Conservation (phyloP, 163 green algal genomes). For the Coccomyxa subellipsoidea region DNA sequence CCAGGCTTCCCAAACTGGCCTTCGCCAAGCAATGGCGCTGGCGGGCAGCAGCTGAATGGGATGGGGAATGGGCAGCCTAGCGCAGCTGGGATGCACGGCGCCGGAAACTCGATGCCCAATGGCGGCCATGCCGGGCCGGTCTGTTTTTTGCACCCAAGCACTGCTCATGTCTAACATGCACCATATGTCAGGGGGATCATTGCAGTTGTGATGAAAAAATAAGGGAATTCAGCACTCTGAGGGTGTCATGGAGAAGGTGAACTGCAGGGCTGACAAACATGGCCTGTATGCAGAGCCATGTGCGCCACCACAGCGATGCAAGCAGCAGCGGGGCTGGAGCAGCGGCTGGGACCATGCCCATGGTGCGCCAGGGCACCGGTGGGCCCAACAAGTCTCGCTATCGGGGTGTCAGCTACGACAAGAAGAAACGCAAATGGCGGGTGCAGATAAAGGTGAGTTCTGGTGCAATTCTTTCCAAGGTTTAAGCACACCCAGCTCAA, state of each 20-base stretch:
- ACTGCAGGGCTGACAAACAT: background rate
- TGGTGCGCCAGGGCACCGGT: background rate
- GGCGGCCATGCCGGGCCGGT: background rate
- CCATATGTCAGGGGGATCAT: background rate
- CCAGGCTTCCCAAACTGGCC: background rate
- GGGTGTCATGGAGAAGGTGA: too few relatives aligned
- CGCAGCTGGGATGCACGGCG: background rate
- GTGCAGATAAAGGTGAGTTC: constrained; percentile 72
- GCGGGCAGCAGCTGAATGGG: background rate
- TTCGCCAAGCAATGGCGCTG: background rate
- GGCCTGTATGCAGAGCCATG: background rate
- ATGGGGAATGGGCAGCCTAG: background rate
- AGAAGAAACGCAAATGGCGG: constrained; percentile 77
- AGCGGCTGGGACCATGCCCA: background rate
- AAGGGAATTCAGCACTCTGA: too few relatives aligned
- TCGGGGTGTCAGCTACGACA: constrained; percentile 68
- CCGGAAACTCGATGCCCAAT: background rate
- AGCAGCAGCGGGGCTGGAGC: background rate
- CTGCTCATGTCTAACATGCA: background rate
- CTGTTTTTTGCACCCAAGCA: background rate
- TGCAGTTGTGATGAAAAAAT: too few relatives aligned
- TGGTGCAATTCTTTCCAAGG: too few relatives aligned
- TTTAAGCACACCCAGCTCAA: too few relatives aligned
- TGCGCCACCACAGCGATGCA: background rate
- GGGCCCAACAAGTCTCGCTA: constrained; percentile 49